Conservation (phyloP, 331 rosid genomes). For the Rhamnella rubrinervis region DNA sequence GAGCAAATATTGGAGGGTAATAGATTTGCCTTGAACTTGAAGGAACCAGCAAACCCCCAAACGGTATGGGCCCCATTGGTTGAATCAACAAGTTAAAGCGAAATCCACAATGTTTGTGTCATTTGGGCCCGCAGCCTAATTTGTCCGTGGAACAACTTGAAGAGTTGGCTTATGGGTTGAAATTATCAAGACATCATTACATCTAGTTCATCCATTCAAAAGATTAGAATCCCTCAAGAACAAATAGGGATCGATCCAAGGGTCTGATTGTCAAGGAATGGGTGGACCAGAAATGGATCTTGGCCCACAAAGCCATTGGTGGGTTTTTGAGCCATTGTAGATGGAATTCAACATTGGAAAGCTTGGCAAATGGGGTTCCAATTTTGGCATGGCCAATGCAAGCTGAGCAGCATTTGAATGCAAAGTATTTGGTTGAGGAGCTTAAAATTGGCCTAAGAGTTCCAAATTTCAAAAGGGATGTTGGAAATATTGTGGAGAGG, state of each 20-base stretch:
- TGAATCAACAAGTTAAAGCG: not conserved
- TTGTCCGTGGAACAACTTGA: conserved; percentile 16
- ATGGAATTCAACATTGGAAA: conserved; percentile 34
- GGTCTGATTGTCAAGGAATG: conserved; percentile 24
- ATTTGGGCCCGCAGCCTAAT: conserved; percentile 19
- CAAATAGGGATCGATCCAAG: not conserved
- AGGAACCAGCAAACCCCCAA: not conserved
- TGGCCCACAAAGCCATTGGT: conserved; percentile 21
- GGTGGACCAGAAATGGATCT: conserved; percentile 25
- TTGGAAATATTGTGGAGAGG: not conserved
- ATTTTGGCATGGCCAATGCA: conserved; percentile 28
- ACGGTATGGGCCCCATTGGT: conserved; percentile 16
- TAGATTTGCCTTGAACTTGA: no score
- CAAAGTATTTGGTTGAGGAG: conserved; percentile 14
- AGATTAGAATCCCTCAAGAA: conserved; percentile 7
- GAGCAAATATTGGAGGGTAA: not conserved
- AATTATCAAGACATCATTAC: conserved; percentile 18
- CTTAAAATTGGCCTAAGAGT: conserved; percentile 3
- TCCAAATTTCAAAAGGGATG: not conserved
- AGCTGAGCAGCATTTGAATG: conserved; percentile 33
- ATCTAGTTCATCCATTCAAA: conserved; percentile 24
- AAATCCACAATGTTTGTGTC: conserved; percentile 20
- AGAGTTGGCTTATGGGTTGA: conserved; percentile 31
- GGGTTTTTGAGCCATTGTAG: conserved; percentile 41
- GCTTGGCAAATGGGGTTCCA: conserved; percentile 28